Evolutionary conservation across 768 basidiomycete species (phyloP).

Genomic region (Suillus occidentalis): DNA sequence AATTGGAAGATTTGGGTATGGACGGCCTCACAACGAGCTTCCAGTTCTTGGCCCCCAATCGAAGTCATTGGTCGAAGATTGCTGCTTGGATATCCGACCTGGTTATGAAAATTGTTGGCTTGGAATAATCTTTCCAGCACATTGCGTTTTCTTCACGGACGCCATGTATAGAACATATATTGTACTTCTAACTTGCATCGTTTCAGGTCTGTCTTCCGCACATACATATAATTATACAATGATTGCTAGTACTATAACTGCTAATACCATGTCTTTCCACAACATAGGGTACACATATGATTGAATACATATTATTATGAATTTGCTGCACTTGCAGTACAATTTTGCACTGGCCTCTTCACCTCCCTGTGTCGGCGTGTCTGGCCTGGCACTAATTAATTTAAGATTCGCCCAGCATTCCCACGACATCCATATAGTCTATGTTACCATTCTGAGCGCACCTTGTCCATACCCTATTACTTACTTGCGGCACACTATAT

Average conservation of each 20-base stretch:
- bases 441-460: conserved; percentile 4
- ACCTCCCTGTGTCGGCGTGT: background rate
- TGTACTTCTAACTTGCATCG: conserved; percentile 14
- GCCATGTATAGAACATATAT: conserved; percentile 19
- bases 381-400: background rate
- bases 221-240: conserved; percentile 13
- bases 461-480: conserved; percentile 7
- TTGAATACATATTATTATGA: background rate
- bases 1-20: conserved; percentile 71
- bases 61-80: conserved; percentile 59
- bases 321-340: background rate
- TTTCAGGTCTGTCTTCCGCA: conserved; percentile 4
- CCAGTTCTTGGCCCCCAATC: conserved; percentile 61
- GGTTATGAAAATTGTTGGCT: conserved; percentile 50
- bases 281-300: conserved; percentile 3
- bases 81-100: conserved; percentile 75
- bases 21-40: conserved; percentile 72
- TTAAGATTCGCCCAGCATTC: background rate
- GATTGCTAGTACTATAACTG: conserved; percentile 1
- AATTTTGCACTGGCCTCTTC: background rate
- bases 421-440: background rate
- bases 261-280: background rate
- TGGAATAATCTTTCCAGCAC: conserved; percentile 21
- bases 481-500: conserved; percentile 5
- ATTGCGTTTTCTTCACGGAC: conserved; percentile 7